These are phyloP conservation scores for Lactifluus pinguis DNA, from an alignment of 768 basidiomycete genomes.

Conservation along the genomic window DNA sequence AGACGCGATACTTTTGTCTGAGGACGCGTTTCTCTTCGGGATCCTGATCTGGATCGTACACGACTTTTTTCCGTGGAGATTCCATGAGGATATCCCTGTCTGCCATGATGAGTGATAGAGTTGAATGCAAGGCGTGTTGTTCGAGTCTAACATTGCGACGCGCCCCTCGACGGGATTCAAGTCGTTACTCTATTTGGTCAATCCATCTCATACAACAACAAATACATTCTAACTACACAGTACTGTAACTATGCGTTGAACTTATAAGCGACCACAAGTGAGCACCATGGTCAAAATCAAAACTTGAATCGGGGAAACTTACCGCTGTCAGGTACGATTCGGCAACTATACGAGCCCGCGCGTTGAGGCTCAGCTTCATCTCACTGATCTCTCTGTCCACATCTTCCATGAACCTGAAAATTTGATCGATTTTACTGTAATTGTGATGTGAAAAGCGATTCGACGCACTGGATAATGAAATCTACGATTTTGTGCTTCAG, in stretches of 20 bases:
- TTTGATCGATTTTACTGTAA: not conserved
- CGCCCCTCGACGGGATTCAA: not conserved
- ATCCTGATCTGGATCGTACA: slow-evolving; percentile 81
- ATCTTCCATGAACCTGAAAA: slow-evolving; percentile 88
- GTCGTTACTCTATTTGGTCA: too few species aligned
- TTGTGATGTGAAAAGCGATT: slow-evolving; percentile 5
- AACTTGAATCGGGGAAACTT: slow-evolving; percentile 26
- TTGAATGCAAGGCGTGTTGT: not conserved
- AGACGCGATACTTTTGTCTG: slow-evolving; percentile 61
- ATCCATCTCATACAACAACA: not conserved
- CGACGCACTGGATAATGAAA: slow-evolving; percentile 87
- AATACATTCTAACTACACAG: slow-evolving; percentile 13
- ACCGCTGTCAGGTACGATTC: slow-evolving; percentile 94
- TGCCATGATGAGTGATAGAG: slow-evolving; percentile 2
- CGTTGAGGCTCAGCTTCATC: slow-evolving; percentile 96
- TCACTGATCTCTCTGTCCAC: slow-evolving; percentile 99
- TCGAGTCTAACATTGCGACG: not conserved
- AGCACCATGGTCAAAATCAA: not conserved
- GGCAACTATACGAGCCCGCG: slow-evolving; percentile 92
- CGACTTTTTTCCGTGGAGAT: slow-evolving; percentile 25
- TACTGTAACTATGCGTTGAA: slow-evolving; percentile 21
- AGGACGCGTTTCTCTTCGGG: slow-evolving; percentile 69
- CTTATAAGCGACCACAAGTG: slow-evolving; percentile 3
- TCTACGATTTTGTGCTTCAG: slow-evolving; percentile 99
- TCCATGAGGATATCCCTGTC: slow-evolving; percentile 11